Conservation (phyloP, 306 rosid species). For the Medicago arabica region DNA sequence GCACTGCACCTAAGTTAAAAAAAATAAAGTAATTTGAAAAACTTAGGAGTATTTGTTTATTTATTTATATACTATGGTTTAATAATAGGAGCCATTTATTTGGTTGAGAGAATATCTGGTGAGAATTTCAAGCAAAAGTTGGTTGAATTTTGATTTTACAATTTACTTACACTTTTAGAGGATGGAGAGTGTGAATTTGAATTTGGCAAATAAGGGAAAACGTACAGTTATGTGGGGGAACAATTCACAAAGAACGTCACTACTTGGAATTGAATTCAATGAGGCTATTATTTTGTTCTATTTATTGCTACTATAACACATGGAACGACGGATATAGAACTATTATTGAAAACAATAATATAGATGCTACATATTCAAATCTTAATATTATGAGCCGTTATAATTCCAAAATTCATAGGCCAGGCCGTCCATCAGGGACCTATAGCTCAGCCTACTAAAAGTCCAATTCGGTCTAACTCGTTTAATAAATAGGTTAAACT, state of each 20-base stretch:
- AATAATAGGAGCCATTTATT: background rate
- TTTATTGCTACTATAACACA: conserved; percentile 2
- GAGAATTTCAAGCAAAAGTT: conserved; percentile 11
- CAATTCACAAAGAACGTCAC: conserved; percentile 9
- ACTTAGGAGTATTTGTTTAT: conserved; percentile 1
- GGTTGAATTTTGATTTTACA: conserved; percentile 19
- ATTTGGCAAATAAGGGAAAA: conserved; percentile 38
- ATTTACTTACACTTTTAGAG: background rate
- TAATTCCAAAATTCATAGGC: background rate
- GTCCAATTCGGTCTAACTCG: too few species aligned
- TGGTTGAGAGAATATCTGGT: conserved; percentile 37
- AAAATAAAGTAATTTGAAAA: conserved; percentile 5
- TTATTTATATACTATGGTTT: background rate
- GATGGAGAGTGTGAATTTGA: background rate
- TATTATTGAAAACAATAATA: background rate
- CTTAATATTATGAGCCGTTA: background rate
- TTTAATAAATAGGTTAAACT: too few species aligned
- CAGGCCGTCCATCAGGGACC: too few species aligned
- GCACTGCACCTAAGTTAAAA: background rate
- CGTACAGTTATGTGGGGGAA: background rate
- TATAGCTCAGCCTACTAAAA: too few species aligned
- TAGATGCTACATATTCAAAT: too few species aligned
- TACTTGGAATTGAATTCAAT: conserved; percentile 22
- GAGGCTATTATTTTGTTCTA: background rate
- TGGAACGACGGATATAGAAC: background rate